phyloP scores from a whole-genome alignment of 495 filamentous ascomycete species.

The Hypoxylon crocopeplum region DNA sequence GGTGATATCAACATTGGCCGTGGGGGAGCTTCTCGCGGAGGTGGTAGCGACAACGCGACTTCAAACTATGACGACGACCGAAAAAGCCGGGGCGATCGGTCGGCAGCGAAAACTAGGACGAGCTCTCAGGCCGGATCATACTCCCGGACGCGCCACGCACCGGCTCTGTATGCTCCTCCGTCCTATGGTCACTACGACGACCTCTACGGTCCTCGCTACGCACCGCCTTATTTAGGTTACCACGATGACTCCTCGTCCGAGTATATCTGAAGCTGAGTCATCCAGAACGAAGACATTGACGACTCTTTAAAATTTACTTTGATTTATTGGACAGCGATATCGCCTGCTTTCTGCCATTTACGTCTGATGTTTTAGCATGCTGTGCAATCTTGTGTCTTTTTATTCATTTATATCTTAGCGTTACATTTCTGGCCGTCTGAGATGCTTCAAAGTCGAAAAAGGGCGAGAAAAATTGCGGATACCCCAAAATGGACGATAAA shows the following conservation, averaged over 20 bases:
- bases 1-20: slow-evolving; percentile 60
- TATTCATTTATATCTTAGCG: slow-evolving; percentile 22
- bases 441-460: slow-evolving; percentile 16
- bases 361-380: slow-evolving; percentile 23
- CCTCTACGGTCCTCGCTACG: slow-evolving; percentile 26
- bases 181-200: slow-evolving; percentile 19
- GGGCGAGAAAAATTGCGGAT: slow-evolving; percentile 12
- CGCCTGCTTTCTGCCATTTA: slow-evolving; percentile 19
- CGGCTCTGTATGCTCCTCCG: slow-evolving; percentile 34
- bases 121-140: slow-evolving; percentile 52
- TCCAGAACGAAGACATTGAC: neutral
- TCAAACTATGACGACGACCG: slow-evolving; percentile 53
- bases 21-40: slow-evolving; percentile 33
- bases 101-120: slow-evolving; percentile 45
- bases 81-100: slow-evolving; percentile 49
- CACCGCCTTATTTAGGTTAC: slow-evolving; percentile 9
- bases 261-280: neutral
- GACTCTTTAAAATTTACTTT: slow-evolving; percentile 10
- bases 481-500: slow-evolving; percentile 36
- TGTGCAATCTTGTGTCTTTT: slow-evolving; percentile 11
- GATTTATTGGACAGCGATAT: slow-evolving; percentile 19
- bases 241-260: slow-evolving; percentile 9
- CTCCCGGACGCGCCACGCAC: slow-evolving; percentile 43
- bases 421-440: slow-evolving; percentile 7
- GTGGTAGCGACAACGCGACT: slow-evolving; percentile 49